These are phyloP conservation scores for Trametes versicolor DNA, from an alignment of 1,284 basidiomycete species.

Conservation along the genomic window DNA sequence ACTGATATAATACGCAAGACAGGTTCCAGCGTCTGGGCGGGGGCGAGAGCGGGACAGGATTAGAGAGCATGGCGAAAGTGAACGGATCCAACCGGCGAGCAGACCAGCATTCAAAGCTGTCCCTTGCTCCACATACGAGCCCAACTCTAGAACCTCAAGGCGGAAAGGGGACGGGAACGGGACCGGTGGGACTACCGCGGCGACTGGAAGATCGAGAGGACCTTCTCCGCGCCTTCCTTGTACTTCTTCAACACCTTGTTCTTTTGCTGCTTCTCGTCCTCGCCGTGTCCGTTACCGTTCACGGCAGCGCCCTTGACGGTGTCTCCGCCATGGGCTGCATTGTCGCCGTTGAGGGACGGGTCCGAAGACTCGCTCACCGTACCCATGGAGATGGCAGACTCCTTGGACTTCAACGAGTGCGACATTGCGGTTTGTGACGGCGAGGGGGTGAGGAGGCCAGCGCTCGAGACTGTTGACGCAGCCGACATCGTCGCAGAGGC, in stretches of 20 bases:
- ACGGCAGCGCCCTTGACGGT: slow-evolving; percentile 38
- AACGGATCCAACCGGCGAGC: slow-evolving; percentile 9
- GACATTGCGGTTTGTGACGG: slow-evolving; percentile 60
- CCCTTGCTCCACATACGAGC: slow-evolving; percentile 11
- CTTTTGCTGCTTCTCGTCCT: slow-evolving; percentile 60
- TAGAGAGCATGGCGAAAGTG: slow-evolving; percentile 32
- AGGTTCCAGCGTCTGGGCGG: slow-evolving; percentile 27
- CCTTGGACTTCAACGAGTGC: slow-evolving; percentile 81
- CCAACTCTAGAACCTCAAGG: slow-evolving; percentile 2
- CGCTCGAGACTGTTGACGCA: slow-evolving; percentile 55
- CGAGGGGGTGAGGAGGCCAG: slow-evolving; percentile 64
- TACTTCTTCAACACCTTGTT: slow-evolving; percentile 83
- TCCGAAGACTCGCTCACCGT: slow-evolving; percentile 76
- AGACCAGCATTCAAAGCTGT: slow-evolving; percentile 6
- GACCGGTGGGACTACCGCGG: slow-evolving; percentile 47
- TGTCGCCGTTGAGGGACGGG: slow-evolving; percentile 66
- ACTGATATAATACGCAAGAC: slow-evolving; percentile 35
- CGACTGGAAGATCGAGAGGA: slow-evolving; percentile 78
- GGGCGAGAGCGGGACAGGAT: slow-evolving; percentile 19
- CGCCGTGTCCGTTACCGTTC: slow-evolving; percentile 44
- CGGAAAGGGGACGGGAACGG: background rate
- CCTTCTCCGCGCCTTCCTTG: slow-evolving; percentile 84
- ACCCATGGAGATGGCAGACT: slow-evolving; percentile 76
- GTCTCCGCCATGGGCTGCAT: slow-evolving; percentile 29
- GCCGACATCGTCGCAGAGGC: slow-evolving; percentile 57